Evolutionary conservation across 2,329 filamentous ascomycete species (phyloP).

Genomic region (Cladosporium velox): DNA sequence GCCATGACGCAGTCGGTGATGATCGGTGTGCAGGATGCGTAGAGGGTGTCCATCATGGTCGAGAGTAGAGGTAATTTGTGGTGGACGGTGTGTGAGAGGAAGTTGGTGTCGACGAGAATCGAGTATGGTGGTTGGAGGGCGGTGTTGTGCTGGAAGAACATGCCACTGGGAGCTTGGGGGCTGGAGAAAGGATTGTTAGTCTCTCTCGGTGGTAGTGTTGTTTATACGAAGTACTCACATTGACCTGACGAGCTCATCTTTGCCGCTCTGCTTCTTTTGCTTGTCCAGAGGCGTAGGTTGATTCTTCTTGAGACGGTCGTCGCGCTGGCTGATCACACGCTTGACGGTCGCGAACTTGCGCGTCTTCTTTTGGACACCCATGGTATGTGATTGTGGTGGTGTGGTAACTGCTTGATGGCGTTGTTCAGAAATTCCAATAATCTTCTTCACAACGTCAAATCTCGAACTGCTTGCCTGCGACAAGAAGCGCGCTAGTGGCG

Average conservation of each 20-base stretch:
- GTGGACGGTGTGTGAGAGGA: conserved; percentile 86
- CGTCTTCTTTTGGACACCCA: conserved; percentile 88
- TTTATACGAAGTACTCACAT: conserved; percentile 50
- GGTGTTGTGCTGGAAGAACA: conserved; percentile 90
- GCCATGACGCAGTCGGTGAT: conserved; percentile 83
- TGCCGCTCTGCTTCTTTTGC: conserved; percentile 56
- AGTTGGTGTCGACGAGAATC: conserved; percentile 85
- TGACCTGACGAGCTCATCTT: conserved; percentile 69
- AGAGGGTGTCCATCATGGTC: conserved; percentile 90
- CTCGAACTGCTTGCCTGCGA: background rate
- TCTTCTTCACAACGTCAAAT: conserved; percentile 11
- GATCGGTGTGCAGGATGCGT: conserved; percentile 85
- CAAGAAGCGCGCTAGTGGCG: conserved; percentile 10
- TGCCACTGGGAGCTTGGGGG: conserved; percentile 48
- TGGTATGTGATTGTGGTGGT: conserved; percentile 41
- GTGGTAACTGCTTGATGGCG: background rate
- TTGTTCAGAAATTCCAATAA: background rate
- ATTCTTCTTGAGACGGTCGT: conserved; percentile 82
- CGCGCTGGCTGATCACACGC: conserved; percentile 77
- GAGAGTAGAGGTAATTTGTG: conserved; percentile 85
- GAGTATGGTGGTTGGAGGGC: conserved; percentile 81
- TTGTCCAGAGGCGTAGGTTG: conserved; percentile 64
- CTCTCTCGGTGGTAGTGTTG: background rate
- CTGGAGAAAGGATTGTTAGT: conserved; percentile 23
- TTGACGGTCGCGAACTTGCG: conserved; percentile 89